Percentiles rank a stretch among this genome's conserved stretches.
Conservation (phyloP, 495 filamentous ascomycete species). For the Penicillium pulvis region DNA sequence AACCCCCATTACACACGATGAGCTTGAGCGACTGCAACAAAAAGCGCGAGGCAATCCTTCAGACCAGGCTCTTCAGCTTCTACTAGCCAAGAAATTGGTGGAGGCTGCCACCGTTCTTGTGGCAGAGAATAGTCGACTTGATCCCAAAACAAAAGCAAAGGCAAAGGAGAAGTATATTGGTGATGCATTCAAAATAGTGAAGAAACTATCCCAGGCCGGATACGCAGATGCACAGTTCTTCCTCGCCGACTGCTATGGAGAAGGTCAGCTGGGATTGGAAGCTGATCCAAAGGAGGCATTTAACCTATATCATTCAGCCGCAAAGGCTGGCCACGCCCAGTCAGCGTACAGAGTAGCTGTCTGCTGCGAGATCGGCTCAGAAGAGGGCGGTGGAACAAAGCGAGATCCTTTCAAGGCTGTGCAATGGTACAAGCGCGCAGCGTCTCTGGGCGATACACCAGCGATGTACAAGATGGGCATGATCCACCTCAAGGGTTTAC, state of each 20-base stretch:
- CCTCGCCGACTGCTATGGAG: conserved; percentile 85
- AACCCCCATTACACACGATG: conserved; percentile 70
- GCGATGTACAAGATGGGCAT: conserved; percentile 99
- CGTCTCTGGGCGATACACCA: conserved; percentile 82
- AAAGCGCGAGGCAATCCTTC: conserved; percentile 66
- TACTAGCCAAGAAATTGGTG: conserved; percentile 80
- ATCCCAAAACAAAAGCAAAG: conserved; percentile 71
- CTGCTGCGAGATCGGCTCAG: conserved; percentile 94
- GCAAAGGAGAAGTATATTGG: conserved; percentile 80
- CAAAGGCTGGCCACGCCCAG: conserved; percentile 81
- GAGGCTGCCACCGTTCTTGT: conserved; percentile 81
- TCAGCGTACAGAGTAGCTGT: conserved; percentile 94
- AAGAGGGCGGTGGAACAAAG: conserved; percentile 88
- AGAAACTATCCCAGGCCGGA: conserved; percentile 71
- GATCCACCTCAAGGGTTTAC: conserved; percentile 90
- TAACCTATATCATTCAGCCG: conserved; percentile 87
- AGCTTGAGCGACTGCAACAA: conserved; percentile 73
- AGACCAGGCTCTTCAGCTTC: conserved; percentile 69
- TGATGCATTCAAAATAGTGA: conserved; percentile 87
- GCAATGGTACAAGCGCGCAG: conserved; percentile 96
- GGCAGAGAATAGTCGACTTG: conserved; percentile 65
- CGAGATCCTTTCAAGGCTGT: conserved; percentile 91
- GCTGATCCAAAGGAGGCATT: conserved; percentile 89
- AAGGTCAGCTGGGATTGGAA: conserved; percentile 69
- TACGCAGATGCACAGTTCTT: conserved; percentile 91